phyloP scores from a whole-genome alignment of 768 basidiomycete genomes.

The Termitomyces sp. region DNA sequence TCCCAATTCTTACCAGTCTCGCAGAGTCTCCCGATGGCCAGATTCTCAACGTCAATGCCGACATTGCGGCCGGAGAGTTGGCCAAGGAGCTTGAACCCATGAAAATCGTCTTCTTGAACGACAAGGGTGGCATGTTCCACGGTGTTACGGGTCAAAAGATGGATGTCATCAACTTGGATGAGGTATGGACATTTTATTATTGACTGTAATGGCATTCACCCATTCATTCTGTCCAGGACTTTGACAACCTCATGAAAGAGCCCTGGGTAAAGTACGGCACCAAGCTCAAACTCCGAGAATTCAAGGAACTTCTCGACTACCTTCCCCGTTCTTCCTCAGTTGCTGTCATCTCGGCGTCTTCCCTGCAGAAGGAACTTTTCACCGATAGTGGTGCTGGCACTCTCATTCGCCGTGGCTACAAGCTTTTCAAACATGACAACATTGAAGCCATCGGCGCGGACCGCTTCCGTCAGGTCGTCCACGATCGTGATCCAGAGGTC shows the following conservation, averaged over 20 bases:
- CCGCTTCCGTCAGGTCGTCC: conserved; percentile 89
- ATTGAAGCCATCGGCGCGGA: conserved; percentile 88
- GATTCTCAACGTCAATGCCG: conserved; percentile 98
- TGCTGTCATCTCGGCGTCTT: conserved; percentile 91
- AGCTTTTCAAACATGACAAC: conserved; percentile 84
- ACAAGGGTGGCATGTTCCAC: conserved; percentile 97
- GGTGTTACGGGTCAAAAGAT: conserved; percentile 96
- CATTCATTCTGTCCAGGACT: conserved; percentile 55
- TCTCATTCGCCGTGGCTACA: conserved; percentile 96
- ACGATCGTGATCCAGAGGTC: conserved; percentile 94
- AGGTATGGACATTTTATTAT: conserved; percentile 41
- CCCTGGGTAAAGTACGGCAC: conserved; percentile 99
- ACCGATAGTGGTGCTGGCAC: conserved; percentile 98
- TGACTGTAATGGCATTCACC: background rate
- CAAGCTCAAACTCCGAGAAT: conserved; percentile 97
- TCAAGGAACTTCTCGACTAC: conserved; percentile 97
- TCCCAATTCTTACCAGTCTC: conserved; percentile 92
- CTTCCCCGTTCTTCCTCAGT: conserved; percentile 98
- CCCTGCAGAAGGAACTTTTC: conserved; percentile 96
- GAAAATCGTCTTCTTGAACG: conserved; percentile 98
- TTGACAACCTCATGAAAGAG: conserved; percentile 94
- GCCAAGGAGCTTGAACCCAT: conserved; percentile 97
- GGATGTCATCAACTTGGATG: conserved; percentile 95
- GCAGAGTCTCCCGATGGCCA: conserved; percentile 97
- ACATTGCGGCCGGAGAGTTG: conserved; percentile 96